phyloP scores from a whole-genome alignment of 805 yeast species.

The Blastobotrys americana region DNA sequence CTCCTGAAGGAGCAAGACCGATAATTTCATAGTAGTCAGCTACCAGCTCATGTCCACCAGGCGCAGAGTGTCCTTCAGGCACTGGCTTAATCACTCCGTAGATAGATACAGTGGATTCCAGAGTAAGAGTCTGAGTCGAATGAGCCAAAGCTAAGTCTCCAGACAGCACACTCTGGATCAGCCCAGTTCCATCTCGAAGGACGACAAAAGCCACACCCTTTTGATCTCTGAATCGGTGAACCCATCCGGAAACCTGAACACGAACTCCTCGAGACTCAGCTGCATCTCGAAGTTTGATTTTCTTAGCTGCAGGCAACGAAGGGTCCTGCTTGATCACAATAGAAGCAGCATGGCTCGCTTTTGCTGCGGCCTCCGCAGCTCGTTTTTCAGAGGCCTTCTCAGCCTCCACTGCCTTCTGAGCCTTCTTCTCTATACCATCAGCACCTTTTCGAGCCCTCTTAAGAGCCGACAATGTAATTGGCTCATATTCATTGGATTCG shows the following conservation, averaged over 20 bases:
- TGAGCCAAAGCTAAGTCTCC: conserved; percentile 92
- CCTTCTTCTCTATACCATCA: conserved; percentile 80
- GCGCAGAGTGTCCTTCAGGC: conserved; percentile 96
- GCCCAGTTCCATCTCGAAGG: conserved; percentile 93
- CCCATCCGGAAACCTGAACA: conserved; percentile 85
- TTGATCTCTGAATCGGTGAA: conserved; percentile 88
- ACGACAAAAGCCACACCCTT: conserved; percentile 89
- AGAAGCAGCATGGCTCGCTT: conserved; percentile 70
- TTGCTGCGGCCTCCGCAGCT: conserved; percentile 65
- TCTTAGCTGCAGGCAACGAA: conserved; percentile 61
- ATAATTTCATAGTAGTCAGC: conserved; percentile 86
- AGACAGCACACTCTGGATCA: conserved; percentile 72
- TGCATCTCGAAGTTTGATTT: conserved; percentile 55
- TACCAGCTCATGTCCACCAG: conserved; percentile 90
- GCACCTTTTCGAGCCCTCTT: conserved; percentile 96
- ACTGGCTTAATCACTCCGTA: conserved; percentile 75
- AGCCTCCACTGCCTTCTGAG: conserved; percentile 53
- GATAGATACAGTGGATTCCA: conserved; percentile 76
- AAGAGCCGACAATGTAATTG: conserved; percentile 81
- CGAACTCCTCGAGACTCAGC: conserved; percentile 56
- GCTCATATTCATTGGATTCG: conserved; percentile 58
- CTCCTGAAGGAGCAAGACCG: conserved; percentile 95
- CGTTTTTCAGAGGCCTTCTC: conserved; percentile 47
- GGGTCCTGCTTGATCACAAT: conserved; percentile 69
- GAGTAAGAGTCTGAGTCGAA: conserved; percentile 73